A percentile compares a stretch with the other conserved stretches of the same genome.
Evolutionary conservation across 2,329 filamentous ascomycete species (phyloP).

Genomic region (Chrysoporthe austroafricana): DNA sequence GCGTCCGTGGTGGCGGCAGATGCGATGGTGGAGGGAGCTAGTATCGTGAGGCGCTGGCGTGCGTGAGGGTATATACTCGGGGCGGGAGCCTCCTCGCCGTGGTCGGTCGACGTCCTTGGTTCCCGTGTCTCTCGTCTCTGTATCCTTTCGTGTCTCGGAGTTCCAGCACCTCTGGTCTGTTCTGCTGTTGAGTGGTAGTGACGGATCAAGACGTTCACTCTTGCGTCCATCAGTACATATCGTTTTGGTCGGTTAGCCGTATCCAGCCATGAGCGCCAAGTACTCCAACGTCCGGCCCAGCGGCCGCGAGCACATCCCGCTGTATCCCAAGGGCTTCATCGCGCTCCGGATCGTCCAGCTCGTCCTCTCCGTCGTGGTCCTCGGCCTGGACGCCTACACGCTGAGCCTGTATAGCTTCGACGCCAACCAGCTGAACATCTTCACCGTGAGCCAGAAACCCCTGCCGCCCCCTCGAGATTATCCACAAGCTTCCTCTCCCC

Average conservation of each 20-base stretch:
- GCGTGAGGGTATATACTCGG: conserved; percentile 6
- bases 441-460: conserved; percentile 43
- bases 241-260: neutral
- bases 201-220: neutral
- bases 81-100: neutral
- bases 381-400: conserved; percentile 53
- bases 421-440: conserved; percentile 42
- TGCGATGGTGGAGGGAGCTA: neutral
- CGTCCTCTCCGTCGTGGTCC: conserved; percentile 47
- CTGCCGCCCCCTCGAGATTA: too few species aligned
- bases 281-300: conserved; percentile 38
- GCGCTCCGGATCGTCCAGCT: conserved; percentile 51
- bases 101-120: neutral
- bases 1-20: neutral
- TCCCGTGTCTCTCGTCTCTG: neutral
- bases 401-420: conserved; percentile 40
- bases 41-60: neutral
- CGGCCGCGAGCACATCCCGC: conserved; percentile 52
- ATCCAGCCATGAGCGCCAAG: conserved; percentile 24
- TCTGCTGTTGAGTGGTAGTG: neutral
- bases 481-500: neutral
- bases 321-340: conserved; percentile 49
- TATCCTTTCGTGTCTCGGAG: neutral
- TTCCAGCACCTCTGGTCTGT: conserved; percentile 7
- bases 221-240: neutral